These are phyloP conservation scores for Corrigiola litoralis DNA, from an alignment of 179 eudicot genomes.

Conservation along the genomic window DNA sequence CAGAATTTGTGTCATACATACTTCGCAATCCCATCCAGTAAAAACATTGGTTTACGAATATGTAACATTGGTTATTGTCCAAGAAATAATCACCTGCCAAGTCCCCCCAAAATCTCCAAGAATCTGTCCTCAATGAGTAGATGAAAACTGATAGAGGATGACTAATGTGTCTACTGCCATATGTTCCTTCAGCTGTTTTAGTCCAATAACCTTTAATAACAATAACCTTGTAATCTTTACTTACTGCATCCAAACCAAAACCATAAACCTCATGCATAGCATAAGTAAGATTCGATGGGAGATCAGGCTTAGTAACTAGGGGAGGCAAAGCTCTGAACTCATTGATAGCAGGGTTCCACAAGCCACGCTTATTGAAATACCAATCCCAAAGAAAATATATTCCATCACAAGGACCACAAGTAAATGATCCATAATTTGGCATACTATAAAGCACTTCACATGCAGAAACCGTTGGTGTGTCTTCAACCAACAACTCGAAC, in stretches of 20 bases:
- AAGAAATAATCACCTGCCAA: conserved; percentile 5
- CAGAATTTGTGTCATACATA: neutral
- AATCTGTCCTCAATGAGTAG: conserved; percentile 16
- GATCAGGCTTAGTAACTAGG: conserved; percentile 9
- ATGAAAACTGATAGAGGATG: conserved; percentile 13
- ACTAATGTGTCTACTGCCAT: too few species aligned
- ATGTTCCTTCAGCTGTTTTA: conserved; percentile 2
- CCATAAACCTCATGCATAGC: conserved; percentile 18
- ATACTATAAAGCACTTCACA: neutral
- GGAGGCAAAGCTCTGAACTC: conserved; percentile 10
- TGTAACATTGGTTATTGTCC: conserved; percentile 14
- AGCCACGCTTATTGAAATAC: conserved; percentile 3
- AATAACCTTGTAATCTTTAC: conserved; percentile 20
- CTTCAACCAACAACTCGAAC: conserved; percentile 19
- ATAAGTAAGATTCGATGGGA: neutral
- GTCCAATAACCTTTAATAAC: conserved; percentile 16
- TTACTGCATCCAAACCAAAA: conserved; percentile 17
- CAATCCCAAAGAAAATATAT: conserved; percentile 12
- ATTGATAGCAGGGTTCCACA: conserved; percentile 18
- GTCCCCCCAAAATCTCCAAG: conserved; percentile 25
- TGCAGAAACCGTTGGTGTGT: neutral
- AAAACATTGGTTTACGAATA: conserved; percentile 16
- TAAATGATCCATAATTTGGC: conserved; percentile 11
- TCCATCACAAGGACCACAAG: conserved; percentile 19
- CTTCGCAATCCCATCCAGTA: conserved; percentile 17